Conservation (phyloP, 176 grass and related monocot genomes). For the Bolboschoenus planiculmis region DNA sequence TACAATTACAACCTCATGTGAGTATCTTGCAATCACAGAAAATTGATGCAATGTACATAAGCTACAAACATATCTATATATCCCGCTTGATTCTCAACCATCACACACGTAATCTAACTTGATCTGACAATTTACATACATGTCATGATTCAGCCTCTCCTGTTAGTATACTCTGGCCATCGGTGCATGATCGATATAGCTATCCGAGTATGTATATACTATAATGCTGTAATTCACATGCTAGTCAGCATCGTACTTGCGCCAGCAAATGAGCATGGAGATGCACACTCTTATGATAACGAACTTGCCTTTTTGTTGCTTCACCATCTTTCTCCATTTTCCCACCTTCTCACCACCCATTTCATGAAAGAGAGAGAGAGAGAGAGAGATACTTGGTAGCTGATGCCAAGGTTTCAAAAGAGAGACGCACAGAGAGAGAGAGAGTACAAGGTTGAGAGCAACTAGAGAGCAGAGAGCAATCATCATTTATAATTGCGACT, state of each 20-base stretch:
- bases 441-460: constrained; percentile 16
- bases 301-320: constrained; percentile 63
- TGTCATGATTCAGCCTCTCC: background rate
- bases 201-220: background rate
- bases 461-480: constrained; percentile 5
- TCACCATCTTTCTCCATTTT: constrained; percentile 38
- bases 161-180: background rate
- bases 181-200: background rate
- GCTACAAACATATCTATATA: too few relatives aligned
- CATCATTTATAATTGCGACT: constrained; percentile 15
- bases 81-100: background rate
- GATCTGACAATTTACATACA: background rate
- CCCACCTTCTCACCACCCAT: constrained; percentile 21
- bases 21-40: background rate
- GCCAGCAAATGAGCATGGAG: constrained; percentile 58
- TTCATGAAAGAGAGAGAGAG: constrained; percentile 1
- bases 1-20: background rate
- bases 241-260: constrained; percentile 27
- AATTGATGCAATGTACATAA: background rate
- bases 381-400: too few relatives aligned
- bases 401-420: too few relatives aligned
- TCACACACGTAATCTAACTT: background rate
- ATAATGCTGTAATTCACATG: background rate
- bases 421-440: background rate
- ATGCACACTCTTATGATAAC: constrained; percentile 62